Conservation (phyloP, 73 alveolate genomes). For the Loxodes magnus region DNA sequence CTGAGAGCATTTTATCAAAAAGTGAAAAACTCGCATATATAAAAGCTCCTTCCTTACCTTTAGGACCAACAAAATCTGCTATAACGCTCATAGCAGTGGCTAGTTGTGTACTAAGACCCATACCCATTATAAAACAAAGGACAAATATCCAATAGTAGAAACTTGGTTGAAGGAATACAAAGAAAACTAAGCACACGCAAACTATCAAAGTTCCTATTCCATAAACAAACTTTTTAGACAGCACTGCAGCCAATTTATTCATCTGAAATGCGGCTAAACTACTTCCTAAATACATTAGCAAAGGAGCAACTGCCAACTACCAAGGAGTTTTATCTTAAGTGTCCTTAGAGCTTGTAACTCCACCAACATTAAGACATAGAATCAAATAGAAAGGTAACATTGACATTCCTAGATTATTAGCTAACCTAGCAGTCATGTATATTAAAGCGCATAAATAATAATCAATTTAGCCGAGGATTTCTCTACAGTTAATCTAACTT, state of each 20-base stretch:
- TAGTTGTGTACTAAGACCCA: not conserved
- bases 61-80: slow-evolving; percentile 11
- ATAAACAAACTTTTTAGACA: slow-evolving; percentile 31
- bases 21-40: slow-evolving; percentile 2
- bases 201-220: slow-evolving; percentile 15
- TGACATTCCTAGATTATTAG: slow-evolving; percentile 59
- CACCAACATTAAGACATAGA: slow-evolving; percentile 29
- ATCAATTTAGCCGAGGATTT: too few species aligned
- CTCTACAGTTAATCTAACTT: too few species aligned
- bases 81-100: not conserved
- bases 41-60: slow-evolving; percentile 9
- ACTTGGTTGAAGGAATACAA: not conserved
- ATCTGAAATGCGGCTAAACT: slow-evolving; percentile 38
- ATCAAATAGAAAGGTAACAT: slow-evolving; percentile 50
- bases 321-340: slow-evolving; percentile 41
- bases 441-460: too few species aligned
- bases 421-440: slow-evolving; percentile 61
- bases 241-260: slow-evolving; percentile 16
- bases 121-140: not conserved
- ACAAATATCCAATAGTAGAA: not conserved
- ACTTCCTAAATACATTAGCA: slow-evolving; percentile 45
- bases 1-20: slow-evolving; percentile 7
- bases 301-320: slow-evolving; percentile 58
- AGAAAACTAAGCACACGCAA: not conserved
- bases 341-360: slow-evolving; percentile 30